A percentile compares a stretch with the other conserved stretches of the same genome.
phyloP scores from a whole-genome alignment of 495 filamentous ascomycete genomes.

The Xylaria acuta region DNA sequence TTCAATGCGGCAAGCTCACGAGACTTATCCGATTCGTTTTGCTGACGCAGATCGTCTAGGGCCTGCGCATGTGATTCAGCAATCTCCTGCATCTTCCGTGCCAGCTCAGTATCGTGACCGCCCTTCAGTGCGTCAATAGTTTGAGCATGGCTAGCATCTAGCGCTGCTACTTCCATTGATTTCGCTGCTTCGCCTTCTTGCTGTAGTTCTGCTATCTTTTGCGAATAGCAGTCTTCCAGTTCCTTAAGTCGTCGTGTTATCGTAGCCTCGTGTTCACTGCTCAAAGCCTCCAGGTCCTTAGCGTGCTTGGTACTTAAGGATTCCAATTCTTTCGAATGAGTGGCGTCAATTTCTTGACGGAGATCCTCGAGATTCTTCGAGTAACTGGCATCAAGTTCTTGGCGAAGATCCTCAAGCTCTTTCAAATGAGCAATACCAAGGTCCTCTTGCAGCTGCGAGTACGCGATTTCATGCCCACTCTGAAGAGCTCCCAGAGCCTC shows the following conservation, averaged over 20 bases:
- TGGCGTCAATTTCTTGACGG: slow-evolving; percentile 27
- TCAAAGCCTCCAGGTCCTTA: slow-evolving; percentile 25
- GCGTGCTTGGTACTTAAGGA: slow-evolving; percentile 30
- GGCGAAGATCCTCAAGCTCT: slow-evolving; percentile 23
- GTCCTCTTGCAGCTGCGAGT: slow-evolving; percentile 12
- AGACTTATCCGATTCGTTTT: slow-evolving; percentile 18
- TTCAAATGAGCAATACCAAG: not conserved
- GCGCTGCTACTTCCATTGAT: slow-evolving; percentile 29
- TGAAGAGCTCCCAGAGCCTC: slow-evolving; percentile 32
- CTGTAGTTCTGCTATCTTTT: slow-evolving; percentile 28
- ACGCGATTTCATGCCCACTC: slow-evolving; percentile 22
- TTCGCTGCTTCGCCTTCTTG: slow-evolving; percentile 30
- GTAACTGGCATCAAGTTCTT: slow-evolving; percentile 29
- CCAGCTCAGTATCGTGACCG: slow-evolving; percentile 25
- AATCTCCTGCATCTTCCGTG: slow-evolving; percentile 31
- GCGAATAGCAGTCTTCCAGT: slow-evolving; percentile 28
- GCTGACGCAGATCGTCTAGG: slow-evolving; percentile 28
- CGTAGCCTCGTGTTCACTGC: slow-evolving; percentile 30
- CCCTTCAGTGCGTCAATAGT: slow-evolving; percentile 27
- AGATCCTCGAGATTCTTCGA: slow-evolving; percentile 25
- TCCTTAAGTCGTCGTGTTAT: slow-evolving; percentile 30
- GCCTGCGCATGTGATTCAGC: slow-evolving; percentile 21
- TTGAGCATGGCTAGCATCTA: slow-evolving; percentile 27
- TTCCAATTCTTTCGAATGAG: slow-evolving; percentile 31
- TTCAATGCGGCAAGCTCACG: slow-evolving; percentile 18